Evolutionary conservation across 768 basidiomycete genomes (phyloP).

Genomic region (Collybia mongolica): DNA sequence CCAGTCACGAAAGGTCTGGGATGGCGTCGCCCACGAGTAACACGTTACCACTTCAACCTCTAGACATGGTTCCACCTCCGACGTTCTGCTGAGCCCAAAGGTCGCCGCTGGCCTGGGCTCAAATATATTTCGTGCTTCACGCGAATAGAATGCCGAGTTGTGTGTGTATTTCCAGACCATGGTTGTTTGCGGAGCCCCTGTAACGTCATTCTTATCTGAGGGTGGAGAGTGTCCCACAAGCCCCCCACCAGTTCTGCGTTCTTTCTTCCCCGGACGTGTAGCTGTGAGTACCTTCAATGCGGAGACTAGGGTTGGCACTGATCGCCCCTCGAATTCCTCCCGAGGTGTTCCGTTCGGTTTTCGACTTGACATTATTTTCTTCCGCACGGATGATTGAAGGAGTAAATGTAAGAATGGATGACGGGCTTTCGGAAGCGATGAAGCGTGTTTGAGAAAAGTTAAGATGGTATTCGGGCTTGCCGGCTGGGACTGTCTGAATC

Average conservation of each 20-base stretch:
- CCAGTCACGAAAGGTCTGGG: too few relatives aligned
- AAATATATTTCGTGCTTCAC: background rate
- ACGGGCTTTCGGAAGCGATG: background rate
- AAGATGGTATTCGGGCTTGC: background rate
- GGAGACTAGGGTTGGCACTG: background rate
- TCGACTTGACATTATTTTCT: background rate
- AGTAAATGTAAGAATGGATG: background rate
- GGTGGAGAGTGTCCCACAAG: background rate
- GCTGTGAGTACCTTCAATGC: background rate
- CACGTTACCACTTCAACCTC: background rate
- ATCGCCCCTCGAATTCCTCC: background rate
- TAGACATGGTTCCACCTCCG: background rate
- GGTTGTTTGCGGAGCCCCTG: background rate
- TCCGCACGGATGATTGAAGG: background rate
- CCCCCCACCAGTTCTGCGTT: too few relatives aligned
- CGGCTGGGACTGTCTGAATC: background rate
- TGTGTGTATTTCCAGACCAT: constrained; percentile 4
- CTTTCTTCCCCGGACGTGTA: too few relatives aligned
- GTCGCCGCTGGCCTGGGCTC: background rate
- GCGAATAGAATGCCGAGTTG: background rate
- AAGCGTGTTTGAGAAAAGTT: background rate
- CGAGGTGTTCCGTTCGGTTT: background rate
- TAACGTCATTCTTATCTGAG: background rate
- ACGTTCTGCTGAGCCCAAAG: background rate
- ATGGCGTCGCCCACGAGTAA: background rate